Percentiles rank a stretch among this genome's conserved stretches.
Evolutionary conservation across 306 rosid genomes (phyloP).

Genomic region (Geum urbanum): DNA sequence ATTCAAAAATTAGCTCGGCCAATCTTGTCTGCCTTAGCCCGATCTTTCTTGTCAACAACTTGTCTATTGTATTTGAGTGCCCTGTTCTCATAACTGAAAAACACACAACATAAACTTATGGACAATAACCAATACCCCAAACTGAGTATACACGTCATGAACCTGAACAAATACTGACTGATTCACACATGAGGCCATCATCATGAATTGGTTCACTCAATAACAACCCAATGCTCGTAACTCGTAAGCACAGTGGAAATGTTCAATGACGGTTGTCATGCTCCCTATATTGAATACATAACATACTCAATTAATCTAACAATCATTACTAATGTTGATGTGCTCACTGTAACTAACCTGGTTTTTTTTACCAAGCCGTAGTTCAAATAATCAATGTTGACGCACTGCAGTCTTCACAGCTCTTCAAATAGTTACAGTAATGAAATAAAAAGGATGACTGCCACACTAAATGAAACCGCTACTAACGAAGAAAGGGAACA

Average conservation of each 20-base stretch:
- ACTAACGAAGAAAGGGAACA: too few relatives aligned
- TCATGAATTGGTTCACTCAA: constrained; percentile 45
- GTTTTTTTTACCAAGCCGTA: too few relatives aligned
- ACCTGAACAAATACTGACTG: constrained; percentile 16
- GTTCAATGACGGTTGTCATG: constrained; percentile 46
- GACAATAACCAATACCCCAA: neutral
- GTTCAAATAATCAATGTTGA: too few relatives aligned
- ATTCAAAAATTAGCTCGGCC: constrained; percentile 9
- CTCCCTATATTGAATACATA: constrained; percentile 23
- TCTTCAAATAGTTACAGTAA: too few relatives aligned
- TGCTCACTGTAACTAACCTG: too few relatives aligned
- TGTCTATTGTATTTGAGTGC: constrained; percentile 39
- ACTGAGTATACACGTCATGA: too few relatives aligned
- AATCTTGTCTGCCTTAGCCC: constrained; percentile 34
- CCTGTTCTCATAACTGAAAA: constrained; percentile 25
- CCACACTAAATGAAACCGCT: too few relatives aligned
- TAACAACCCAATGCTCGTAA: neutral
- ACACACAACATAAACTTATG: neutral
- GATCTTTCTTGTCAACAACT: constrained; percentile 38
- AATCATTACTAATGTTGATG: too few relatives aligned
- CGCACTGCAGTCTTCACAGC: too few relatives aligned
- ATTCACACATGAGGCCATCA: constrained; percentile 44
- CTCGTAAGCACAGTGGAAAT: constrained; percentile 39
- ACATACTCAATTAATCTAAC: too few relatives aligned
- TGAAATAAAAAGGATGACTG: too few relatives aligned